Percentiles rank a stretch among this genome's conserved stretches.
These are phyloP conservation scores for Eruca vesicaria DNA, from an alignment of 441 rosid genomes.

Conservation along the genomic window DNA sequence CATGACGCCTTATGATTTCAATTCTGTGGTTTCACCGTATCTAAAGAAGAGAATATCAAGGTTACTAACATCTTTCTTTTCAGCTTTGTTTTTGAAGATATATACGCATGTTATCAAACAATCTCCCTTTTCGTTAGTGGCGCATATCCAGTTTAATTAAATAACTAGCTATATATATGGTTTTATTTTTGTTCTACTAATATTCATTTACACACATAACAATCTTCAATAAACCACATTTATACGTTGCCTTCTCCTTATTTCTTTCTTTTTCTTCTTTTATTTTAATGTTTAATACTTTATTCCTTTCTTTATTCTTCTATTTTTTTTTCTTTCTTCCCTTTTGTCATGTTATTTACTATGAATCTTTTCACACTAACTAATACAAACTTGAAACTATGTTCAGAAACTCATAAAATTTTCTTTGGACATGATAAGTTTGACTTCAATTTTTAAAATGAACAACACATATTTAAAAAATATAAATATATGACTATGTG, in stretches of 20 bases:
- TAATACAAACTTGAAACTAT: too few species aligned
- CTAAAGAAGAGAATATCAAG: slow-evolving; percentile 1
- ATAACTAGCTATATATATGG: neutral
- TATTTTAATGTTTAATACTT: too few species aligned
- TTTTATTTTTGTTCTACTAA: neutral
- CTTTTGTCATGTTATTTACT: too few species aligned
- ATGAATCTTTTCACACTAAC: too few species aligned
- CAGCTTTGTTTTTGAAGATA: neutral
- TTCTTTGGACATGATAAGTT: too few species aligned
- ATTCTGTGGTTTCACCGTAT: neutral
- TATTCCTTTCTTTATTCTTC: too few species aligned
- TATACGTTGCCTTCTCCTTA: neutral
- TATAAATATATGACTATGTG: neutral
- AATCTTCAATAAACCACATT: neutral
- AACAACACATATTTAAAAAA: too few species aligned
- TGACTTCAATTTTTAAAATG: too few species aligned
- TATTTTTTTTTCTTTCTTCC: too few species aligned
- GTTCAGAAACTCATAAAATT: too few species aligned
- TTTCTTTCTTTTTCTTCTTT: too few species aligned
- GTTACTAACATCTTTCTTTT: neutral
- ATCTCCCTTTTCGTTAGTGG: neutral
- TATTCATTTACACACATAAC: neutral
- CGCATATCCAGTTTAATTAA: neutral
- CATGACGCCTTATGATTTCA: neutral
- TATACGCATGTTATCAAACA: neutral